These are phyloP conservation scores for Aleurites moluccanus DNA, from an alignment of 441 rosid species.

Conservation along the genomic window DNA sequence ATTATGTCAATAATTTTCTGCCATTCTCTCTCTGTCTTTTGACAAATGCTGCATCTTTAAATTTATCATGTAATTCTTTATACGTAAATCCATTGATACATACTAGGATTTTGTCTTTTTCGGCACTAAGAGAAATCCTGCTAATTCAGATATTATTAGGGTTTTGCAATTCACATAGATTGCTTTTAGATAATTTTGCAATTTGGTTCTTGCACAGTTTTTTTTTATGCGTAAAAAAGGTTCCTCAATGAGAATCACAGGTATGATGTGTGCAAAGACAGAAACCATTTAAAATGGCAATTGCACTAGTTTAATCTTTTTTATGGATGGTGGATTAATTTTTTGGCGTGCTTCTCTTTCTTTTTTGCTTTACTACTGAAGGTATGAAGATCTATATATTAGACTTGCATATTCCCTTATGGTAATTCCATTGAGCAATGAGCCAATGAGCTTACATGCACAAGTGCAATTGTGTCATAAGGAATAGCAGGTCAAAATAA, in stretches of 20 bases:
- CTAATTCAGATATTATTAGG: background rate
- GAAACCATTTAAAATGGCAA: background rate
- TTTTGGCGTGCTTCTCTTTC: background rate
- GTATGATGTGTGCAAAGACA: background rate
- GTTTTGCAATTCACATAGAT: background rate
- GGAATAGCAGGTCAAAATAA: background rate
- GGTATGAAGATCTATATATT: background rate
- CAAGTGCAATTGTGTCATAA: constrained; percentile 2
- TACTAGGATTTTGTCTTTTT: background rate
- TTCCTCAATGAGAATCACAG: background rate
- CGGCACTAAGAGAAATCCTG: background rate
- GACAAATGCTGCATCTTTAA: background rate
- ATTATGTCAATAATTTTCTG: background rate
- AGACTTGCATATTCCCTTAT: background rate
- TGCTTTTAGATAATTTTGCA: background rate
- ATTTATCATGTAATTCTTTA: background rate
- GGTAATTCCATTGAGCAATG: background rate
- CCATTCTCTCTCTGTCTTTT: background rate
- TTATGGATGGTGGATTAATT: background rate
- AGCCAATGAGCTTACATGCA: background rate
- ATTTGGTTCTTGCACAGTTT: background rate
- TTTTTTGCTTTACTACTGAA: too few relatives aligned
- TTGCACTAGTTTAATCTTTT: background rate
- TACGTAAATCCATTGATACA: background rate
- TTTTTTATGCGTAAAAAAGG: background rate